A percentile compares a stretch with the other conserved stretches of the same genome.
These are phyloP conservation scores for Liquidambar formosana DNA, from an alignment of 164 flowering plant genomes.

Conservation along the genomic window DNA sequence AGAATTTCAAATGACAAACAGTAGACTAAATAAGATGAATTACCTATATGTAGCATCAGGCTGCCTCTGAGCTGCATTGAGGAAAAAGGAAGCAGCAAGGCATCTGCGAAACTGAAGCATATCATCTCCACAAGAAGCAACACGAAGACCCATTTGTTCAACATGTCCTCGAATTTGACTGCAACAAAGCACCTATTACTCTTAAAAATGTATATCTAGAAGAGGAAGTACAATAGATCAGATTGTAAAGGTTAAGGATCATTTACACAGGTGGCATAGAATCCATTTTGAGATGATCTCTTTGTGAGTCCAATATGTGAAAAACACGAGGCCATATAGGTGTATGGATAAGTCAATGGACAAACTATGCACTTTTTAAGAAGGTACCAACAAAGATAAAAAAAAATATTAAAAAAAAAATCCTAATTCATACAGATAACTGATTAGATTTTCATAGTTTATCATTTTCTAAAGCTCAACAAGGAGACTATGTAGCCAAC, in stretches of 20 bases:
- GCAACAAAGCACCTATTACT: constrained; percentile 24
- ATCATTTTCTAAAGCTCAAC: neutral
- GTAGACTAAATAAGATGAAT: neutral
- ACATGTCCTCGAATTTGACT: constrained; percentile 80
- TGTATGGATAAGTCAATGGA: neutral
- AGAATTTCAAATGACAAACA: neutral
- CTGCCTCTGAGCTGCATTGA: constrained; percentile 81
- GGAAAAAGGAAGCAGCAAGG: constrained; percentile 91
- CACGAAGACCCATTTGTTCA: constrained; percentile 72
- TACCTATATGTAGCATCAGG: constrained; percentile 91
- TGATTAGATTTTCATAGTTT: neutral
- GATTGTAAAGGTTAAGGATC: too few relatives aligned
- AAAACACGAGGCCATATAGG: too few relatives aligned
- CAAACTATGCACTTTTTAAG: neutral
- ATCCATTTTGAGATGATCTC: neutral
- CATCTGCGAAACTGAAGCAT: constrained; percentile 78
- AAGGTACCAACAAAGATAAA: neutral
- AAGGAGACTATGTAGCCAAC: constrained; percentile 34
- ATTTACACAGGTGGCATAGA: neutral
- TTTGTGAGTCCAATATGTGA: neutral
- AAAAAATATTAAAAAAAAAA: too few relatives aligned
- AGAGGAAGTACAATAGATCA: neutral
- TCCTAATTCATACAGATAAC: too few relatives aligned
- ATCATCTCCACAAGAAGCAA: constrained; percentile 91
- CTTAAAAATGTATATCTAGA: neutral